These are phyloP conservation scores for Lactifluus pinguis DNA, from an alignment of 768 basidiomycete species.

Conservation along the genomic window DNA sequence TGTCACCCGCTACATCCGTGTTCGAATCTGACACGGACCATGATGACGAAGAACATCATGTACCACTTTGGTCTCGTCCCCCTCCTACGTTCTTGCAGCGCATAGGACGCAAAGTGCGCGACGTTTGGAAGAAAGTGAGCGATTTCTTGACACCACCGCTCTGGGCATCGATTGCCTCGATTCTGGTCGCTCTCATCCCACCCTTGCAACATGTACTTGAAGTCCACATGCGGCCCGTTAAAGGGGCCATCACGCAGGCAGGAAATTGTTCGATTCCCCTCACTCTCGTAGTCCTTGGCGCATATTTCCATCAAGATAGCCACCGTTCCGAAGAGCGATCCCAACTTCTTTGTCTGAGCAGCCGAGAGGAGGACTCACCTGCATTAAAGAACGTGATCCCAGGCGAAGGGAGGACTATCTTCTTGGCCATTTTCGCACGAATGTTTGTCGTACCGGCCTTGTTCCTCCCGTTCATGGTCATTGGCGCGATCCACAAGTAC, in stretches of 20 bases:
- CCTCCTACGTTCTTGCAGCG: conserved; percentile 25
- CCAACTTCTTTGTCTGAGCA: conserved; percentile 25
- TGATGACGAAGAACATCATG: conserved; percentile 19
- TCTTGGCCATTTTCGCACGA: conserved; percentile 72
- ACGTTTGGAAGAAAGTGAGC: conserved; percentile 37
- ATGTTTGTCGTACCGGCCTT: conserved; percentile 82
- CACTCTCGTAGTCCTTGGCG: conserved; percentile 86
- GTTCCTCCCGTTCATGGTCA: conserved; percentile 66
- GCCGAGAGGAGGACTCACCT: conserved; percentile 10
- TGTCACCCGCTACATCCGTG: conserved; percentile 10
- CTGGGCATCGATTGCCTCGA: conserved; percentile 65
- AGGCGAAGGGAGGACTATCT: conserved; percentile 77
- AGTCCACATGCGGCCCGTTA: conserved; percentile 52
- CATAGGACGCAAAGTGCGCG: conserved; percentile 22
- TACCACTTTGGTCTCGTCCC: conserved; percentile 19
- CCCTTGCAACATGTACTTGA: conserved; percentile 69
- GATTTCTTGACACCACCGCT: conserved; percentile 87
- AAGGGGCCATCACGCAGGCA: conserved; percentile 54
- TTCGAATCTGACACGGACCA: conserved; percentile 20
- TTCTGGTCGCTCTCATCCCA: conserved; percentile 67
- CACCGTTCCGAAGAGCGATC: conserved; percentile 30
- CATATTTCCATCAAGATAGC: too few relatives aligned
- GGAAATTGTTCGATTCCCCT: conserved; percentile 81
- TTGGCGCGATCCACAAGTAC: conserved; percentile 48
- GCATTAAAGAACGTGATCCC: conserved; percentile 22